phyloP scores from a whole-genome alignment of 164 flowering plant species.

The Vitis amurensis region DNA sequence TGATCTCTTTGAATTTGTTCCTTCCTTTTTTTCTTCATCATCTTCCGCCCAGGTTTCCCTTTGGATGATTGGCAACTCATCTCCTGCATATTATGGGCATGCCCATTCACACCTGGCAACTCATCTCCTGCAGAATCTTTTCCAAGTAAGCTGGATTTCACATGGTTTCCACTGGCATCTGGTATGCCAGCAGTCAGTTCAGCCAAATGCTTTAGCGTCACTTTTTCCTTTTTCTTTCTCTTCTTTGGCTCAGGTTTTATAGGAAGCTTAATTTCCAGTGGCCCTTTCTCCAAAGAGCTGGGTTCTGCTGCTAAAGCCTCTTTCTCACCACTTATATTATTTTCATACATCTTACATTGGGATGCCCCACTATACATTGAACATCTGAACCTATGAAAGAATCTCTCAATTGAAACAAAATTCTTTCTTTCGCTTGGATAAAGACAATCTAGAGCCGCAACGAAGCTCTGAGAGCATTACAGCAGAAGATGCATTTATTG shows the following conservation, averaged over 20 bases:
- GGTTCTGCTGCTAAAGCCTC: constrained; percentile 14
- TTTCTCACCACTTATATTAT: constrained; percentile 15
- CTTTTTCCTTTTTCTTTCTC: constrained; percentile 10
- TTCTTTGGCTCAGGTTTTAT: constrained; percentile 10
- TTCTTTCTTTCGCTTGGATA: constrained; percentile 32
- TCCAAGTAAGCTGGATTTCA: neutral
- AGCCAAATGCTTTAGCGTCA: neutral
- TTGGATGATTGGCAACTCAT: neutral
- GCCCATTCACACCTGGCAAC: neutral
- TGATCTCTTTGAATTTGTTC: neutral
- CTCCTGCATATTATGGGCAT: neutral
- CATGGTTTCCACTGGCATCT: neutral
- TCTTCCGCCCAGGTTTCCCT: constrained; percentile 1
- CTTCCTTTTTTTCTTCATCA: constrained; percentile 10
- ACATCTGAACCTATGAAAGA: constrained; percentile 54
- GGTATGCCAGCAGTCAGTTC: neutral
- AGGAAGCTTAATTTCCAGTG: constrained; percentile 2
- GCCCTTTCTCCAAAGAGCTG: constrained; percentile 7
- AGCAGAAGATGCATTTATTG: constrained; percentile 30
- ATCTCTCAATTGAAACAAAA: constrained; percentile 32
- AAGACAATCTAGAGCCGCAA: constrained; percentile 45
- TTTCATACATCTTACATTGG: constrained; percentile 14
- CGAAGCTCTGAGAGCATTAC: constrained; percentile 53
- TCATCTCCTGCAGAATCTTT: too few species aligned
- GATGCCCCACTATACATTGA: constrained; percentile 41